Percentiles rank a stretch among this genome's conserved stretches.
Conservation (phyloP, 2,329 filamentous ascomycete genomes). For the Hypoxylon sp. region DNA sequence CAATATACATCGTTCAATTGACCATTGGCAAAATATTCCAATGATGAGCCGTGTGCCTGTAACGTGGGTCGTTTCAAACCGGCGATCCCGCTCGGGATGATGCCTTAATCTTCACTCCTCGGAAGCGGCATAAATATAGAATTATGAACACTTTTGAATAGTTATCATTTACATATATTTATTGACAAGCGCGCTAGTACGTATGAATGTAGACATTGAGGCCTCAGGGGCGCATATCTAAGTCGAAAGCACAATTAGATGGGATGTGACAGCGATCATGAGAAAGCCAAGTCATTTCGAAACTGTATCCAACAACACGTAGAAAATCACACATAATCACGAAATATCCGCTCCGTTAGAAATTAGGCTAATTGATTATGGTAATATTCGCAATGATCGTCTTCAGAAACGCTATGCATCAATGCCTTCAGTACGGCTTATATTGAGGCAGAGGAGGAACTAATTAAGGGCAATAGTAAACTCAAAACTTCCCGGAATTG, state of each 20-base stretch:
- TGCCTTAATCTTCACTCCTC: not conserved
- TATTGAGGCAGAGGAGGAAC: not conserved
- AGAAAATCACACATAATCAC: not conserved
- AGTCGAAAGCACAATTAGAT: not conserved
- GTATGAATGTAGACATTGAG: not conserved
- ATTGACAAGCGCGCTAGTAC: not conserved
- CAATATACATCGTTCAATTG: not conserved
- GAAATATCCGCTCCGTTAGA: conserved; percentile 4
- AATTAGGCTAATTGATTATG: conserved; percentile 9
- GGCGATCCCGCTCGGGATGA: conserved; percentile 15
- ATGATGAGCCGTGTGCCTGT: not conserved
- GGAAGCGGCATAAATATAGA: not conserved
- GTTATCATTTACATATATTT: not conserved
- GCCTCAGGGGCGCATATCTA: not conserved
- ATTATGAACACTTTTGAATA: not conserved
- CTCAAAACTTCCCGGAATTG: not conserved
- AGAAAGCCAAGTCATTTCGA: conserved; percentile 6
- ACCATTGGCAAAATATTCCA: not conserved
- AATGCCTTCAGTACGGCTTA: conserved; percentile 21
- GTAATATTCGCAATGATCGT: conserved; percentile 14
- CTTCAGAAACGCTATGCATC: conserved; percentile 29
- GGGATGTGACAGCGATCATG: not conserved
- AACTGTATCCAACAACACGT: conserved; percentile 1
- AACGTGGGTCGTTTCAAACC: conserved; percentile 20
- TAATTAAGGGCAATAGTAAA: not conserved